Percentiles rank a stretch among this genome's conserved stretches.
Evolutionary conservation across 257 asterid species (phyloP).

Genomic region (Nicotiana tabacum): DNA sequence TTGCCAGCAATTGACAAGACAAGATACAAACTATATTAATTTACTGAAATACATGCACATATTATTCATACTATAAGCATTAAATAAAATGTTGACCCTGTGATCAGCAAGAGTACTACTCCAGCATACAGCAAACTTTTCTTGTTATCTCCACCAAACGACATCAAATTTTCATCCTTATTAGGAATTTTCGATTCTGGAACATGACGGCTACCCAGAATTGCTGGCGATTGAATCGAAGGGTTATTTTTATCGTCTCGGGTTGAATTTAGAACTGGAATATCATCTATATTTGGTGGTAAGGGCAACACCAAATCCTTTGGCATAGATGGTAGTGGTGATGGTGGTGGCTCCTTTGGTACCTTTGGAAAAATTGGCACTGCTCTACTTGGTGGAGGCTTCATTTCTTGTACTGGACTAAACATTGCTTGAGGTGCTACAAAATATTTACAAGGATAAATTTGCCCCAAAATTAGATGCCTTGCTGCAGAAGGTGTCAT

Average conservation of each 20-base stretch:
- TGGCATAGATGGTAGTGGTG: conserved; percentile 1
- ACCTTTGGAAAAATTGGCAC: neutral
- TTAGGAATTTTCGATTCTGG: neutral
- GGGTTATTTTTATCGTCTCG: neutral
- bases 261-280: conserved; percentile 1
- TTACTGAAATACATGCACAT: neutral
- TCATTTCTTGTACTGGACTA: conserved; percentile 2
- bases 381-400: conserved; percentile 12
- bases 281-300: conserved; percentile 4
- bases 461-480: neutral
- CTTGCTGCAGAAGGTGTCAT: neutral
- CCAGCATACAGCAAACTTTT: neutral
- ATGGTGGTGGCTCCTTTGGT: neutral
- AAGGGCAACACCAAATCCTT: neutral
- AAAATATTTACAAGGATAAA: neutral
- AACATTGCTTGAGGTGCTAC: neutral
- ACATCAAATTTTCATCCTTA: conserved; percentile 2
- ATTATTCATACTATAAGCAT: neutral
- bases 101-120: neutral
- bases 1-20: no score
- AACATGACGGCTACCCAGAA: neutral
- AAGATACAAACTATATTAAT: no score
- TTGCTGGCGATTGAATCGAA: neutral
- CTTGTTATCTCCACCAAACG: neutral
- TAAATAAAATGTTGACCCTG: neutral